Conservation (phyloP, 257 asterid species). For the Capsicum pubescens region DNA sequence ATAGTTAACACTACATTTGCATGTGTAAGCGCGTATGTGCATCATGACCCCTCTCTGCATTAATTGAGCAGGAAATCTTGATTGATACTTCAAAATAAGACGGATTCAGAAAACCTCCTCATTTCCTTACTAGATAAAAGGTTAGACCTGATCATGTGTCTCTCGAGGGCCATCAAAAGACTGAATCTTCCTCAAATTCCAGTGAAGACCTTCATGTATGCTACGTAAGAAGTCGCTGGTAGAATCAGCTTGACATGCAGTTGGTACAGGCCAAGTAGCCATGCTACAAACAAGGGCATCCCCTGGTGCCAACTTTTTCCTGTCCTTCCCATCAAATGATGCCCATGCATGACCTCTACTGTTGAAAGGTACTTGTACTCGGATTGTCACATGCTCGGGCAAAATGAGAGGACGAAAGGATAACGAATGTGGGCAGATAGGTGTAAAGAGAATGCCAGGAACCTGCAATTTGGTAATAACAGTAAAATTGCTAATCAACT, state of each 20-base stretch:
- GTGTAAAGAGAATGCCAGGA: conserved; percentile 92
- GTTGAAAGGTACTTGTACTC: conserved; percentile 84
- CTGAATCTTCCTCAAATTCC: conserved; percentile 96
- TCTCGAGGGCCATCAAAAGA: conserved; percentile 86
- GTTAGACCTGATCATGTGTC: conserved; percentile 31
- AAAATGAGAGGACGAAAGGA: conserved; percentile 93
- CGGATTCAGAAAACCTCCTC: neutral
- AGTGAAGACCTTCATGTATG: conserved; percentile 93
- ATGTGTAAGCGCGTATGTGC: neutral
- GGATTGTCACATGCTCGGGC: conserved; percentile 83
- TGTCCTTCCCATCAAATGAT: conserved; percentile 92
- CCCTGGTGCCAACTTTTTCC: conserved; percentile 83
- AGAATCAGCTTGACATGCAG: conserved; percentile 82
- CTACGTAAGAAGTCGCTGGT: conserved; percentile 84
- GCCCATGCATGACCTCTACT: conserved; percentile 98
- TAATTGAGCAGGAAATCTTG: no score
- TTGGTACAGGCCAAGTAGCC: conserved; percentile 99
- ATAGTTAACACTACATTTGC: neutral
- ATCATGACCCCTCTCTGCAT: neutral
- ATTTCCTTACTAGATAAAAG: conserved; percentile 14
- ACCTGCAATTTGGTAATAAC: conserved; percentile 51
- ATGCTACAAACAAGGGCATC: conserved; percentile 95
- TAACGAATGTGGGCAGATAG: conserved; percentile 96
- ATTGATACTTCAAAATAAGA: neutral
- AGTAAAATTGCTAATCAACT: neutral